Base-by-base conservation (phyloP, 2,329 filamentous ascomycete genomes). In the Alternaria burnsii region DNA sequence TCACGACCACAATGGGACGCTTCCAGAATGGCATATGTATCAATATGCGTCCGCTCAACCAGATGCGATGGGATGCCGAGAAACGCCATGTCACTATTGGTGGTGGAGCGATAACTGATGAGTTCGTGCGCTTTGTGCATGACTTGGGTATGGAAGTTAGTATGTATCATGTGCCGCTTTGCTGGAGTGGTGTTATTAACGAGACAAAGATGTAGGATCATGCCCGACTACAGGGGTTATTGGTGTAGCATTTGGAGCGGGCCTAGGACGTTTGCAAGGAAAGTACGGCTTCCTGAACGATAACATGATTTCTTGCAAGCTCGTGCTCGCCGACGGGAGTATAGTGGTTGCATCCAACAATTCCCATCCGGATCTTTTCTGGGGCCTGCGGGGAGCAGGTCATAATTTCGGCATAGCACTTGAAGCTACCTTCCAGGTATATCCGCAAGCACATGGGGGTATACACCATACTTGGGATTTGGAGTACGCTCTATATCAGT, bases 221-320 rank as follows among this genome's bases (percentile, higher is more conserved):
- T 59, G 51, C 42, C 56, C 56, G 20, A 59, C 56, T 6, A 59
- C 56, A 43, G 56, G 56, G 43, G 51, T 59, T 2, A 55, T 59
- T n/a, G 56, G 56, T 1, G 56, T 59, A 42, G 56, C 56, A 0
- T 59, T 59, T 55, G 51, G 56, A 8, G 56, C 56, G 4, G 56
- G 56, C 36, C 36, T 59, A 11, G 56, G 56, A 16, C 56, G 56
- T 38, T 44, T 59, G 7, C 51, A 55, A 40, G 56, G 56, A 28
- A 59, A 55, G 4, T 59, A 59, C 20, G 56, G 56, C 51, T 59
- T 55, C 38, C 34, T 59, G 6, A 53, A 59, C 22, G 51, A 59
- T 28, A 59, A 59, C 7, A 59, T 55, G 56, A 12, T 55, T 1
- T 55, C 51, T n/a, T 59, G 56, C 3, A 59, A 59, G 9, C 50